These are phyloP conservation scores for Termitomyces sp. DNA, from an alignment of 768 basidiomycete species.

Conservation along the genomic window DNA sequence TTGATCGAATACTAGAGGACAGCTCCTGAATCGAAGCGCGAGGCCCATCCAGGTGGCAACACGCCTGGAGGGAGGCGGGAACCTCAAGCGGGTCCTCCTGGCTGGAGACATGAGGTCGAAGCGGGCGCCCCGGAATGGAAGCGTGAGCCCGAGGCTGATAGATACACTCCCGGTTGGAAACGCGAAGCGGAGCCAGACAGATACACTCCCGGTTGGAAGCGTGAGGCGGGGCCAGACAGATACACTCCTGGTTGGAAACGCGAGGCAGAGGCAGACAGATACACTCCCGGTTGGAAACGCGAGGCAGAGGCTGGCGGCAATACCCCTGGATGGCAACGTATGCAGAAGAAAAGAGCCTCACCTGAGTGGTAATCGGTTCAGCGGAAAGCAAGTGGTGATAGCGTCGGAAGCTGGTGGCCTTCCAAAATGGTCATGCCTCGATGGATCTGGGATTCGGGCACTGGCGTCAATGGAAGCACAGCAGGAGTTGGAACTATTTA, in stretches of 20 bases:
- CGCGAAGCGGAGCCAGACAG: slow-evolving; percentile 7
- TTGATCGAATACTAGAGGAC: neutral
- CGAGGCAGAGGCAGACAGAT: neutral
- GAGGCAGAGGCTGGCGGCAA: neutral
- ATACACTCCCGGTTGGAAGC: neutral
- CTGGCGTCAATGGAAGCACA: neutral
- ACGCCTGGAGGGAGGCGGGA: slow-evolving; percentile 1
- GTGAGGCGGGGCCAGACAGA: slow-evolving; percentile 3
- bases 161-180: slow-evolving; percentile 5
- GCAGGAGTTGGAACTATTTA: neutral
- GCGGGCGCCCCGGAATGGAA: slow-evolving; percentile 13
- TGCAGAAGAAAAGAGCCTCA: slow-evolving; percentile 3
- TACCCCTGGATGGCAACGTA: neutral
- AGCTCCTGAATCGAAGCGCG: neutral
- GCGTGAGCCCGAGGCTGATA: slow-evolving; percentile 2
- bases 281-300: no score
- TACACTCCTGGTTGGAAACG: slow-evolving; percentile 8
- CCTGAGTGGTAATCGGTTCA: slow-evolving; percentile 2
- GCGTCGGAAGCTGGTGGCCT: neutral
- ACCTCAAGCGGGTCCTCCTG: slow-evolving; percentile 1
- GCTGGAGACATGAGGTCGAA: slow-evolving; percentile 11
- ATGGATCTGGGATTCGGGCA: slow-evolving; percentile 1
- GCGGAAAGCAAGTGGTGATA: neutral
- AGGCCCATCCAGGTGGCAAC: neutral
- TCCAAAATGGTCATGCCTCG: neutral